Conservation (phyloP, 345 rosid genomes). For the Pistacia vera region DNA sequence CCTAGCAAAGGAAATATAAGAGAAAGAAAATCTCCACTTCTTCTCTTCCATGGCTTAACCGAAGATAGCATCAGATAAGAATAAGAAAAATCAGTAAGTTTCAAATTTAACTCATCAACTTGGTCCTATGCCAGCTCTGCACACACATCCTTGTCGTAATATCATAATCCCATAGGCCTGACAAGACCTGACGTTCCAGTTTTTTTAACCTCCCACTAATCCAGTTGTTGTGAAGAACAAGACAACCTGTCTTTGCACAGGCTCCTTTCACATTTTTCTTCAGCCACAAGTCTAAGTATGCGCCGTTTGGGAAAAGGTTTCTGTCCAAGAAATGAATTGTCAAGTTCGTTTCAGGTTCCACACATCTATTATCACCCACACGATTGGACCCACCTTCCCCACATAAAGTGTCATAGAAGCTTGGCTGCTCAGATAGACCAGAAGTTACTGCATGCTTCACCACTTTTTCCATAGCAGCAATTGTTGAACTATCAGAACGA, state of each 20-base stretch:
- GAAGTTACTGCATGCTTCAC: constrained; percentile 86
- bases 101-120: not conserved
- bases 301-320: constrained; percentile 90
- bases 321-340: constrained; percentile 75
- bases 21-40: constrained; percentile 10
- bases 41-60: constrained; percentile 23
- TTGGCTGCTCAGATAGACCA: constrained; percentile 84
- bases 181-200: constrained; percentile 70
- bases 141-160: constrained; percentile 69
- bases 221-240: constrained; percentile 86
- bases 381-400: constrained; percentile 79
- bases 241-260: constrained; percentile 60
- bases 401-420: constrained; percentile 88
- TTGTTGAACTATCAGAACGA: constrained; percentile 54
- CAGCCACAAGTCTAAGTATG: constrained; percentile 74
- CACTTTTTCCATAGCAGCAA: constrained; percentile 83
- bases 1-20: constrained; percentile 6
- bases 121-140: constrained; percentile 29
- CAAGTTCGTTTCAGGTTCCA: constrained; percentile 73
- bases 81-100: constrained; percentile 5
- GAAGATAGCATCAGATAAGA: constrained; percentile 20
- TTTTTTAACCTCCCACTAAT: constrained; percentile 84
- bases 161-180: constrained; percentile 87
- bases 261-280: constrained; percentile 53
- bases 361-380: constrained; percentile 53